These are phyloP conservation scores for Wickerhamomyces bisporus DNA, from an alignment of 805 yeast genomes.

Conservation along the genomic window DNA sequence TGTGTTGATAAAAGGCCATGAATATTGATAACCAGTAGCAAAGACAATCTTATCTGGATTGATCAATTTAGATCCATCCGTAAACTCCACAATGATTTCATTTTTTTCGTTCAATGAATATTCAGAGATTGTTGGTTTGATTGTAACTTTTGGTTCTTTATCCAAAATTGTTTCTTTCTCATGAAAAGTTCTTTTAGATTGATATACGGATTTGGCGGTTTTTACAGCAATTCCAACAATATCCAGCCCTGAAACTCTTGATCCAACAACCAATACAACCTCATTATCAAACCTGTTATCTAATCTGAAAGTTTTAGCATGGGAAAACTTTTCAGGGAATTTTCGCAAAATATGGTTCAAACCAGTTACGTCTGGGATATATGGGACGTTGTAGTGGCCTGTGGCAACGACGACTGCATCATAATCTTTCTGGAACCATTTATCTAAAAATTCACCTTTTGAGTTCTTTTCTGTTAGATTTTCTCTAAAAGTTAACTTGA, in stretches of 20 bases:
- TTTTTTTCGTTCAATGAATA: constrained; percentile 29
- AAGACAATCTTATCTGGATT: constrained; percentile 52
- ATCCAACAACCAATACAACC: constrained; percentile 53
- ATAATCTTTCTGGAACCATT: constrained; percentile 33
- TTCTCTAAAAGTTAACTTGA: constrained; percentile 28
- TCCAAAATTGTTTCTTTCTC: constrained; percentile 24
- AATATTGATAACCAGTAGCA: constrained; percentile 64
- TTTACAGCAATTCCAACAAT: constrained; percentile 26
- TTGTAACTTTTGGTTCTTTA: too few relatives aligned
- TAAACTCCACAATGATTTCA: constrained; percentile 29
- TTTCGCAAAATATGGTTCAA: constrained; percentile 25
- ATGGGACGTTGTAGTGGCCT: constrained; percentile 54
- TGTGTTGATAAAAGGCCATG: constrained; percentile 45
- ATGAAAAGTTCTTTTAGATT: constrained; percentile 29
- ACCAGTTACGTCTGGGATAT: constrained; percentile 43
- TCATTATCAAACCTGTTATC: constrained; percentile 26
- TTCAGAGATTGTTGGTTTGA: constrained; percentile 31
- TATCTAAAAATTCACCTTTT: too few relatives aligned
- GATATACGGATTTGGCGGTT: constrained; percentile 6
- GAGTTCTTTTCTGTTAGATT: constrained; percentile 17
- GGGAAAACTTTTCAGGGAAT: constrained; percentile 18
- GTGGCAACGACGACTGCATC: constrained; percentile 44
- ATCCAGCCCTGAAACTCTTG: constrained; percentile 67
- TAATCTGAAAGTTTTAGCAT: constrained; percentile 41
- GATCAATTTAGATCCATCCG: constrained; percentile 36